Conservation (phyloP, 345 rosid genomes). For the Gossypioides kirkii region DNA sequence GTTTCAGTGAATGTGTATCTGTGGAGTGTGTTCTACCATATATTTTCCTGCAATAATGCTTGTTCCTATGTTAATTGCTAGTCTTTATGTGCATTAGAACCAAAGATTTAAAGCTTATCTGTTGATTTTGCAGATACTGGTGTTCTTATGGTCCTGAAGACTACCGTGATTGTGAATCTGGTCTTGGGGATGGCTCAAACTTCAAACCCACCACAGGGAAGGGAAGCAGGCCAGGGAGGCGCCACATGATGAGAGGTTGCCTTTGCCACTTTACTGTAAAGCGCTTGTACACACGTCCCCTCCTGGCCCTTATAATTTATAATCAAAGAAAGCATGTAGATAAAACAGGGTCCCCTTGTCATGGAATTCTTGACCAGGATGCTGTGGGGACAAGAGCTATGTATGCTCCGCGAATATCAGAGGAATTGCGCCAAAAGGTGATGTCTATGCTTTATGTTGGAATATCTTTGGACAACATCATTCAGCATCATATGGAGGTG, state of each 20-base stretch:
- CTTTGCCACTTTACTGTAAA: conserved; percentile 55
- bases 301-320: conserved; percentile 44
- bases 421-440: conserved; percentile 49
- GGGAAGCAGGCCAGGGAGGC: conserved; percentile 55
- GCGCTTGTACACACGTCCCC: conserved; percentile 42
- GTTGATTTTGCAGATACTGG: conserved; percentile 43
- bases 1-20: background rate
- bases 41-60: conserved; percentile 4
- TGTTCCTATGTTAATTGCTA: background rate
- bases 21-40: background rate
- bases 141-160: conserved; percentile 62
- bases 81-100: background rate
- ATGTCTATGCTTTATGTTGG: conserved; percentile 49
- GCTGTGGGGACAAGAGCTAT: conserved; percentile 58
- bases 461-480: conserved; percentile 41
- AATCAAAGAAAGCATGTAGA: conserved; percentile 51
- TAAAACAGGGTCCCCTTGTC: conserved; percentile 46
- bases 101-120: conserved; percentile 2
- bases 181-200: conserved; percentile 33
- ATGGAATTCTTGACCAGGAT: conserved; percentile 45
- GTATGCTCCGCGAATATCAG: conserved; percentile 57
- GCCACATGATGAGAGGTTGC: conserved; percentile 58
- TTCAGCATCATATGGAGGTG: conserved; percentile 44
- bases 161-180: conserved; percentile 37
- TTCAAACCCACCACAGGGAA: conserved; percentile 45